phyloP scores from a whole-genome alignment of 1,139 yeast species.

The Geotrichum klebahnii region DNA sequence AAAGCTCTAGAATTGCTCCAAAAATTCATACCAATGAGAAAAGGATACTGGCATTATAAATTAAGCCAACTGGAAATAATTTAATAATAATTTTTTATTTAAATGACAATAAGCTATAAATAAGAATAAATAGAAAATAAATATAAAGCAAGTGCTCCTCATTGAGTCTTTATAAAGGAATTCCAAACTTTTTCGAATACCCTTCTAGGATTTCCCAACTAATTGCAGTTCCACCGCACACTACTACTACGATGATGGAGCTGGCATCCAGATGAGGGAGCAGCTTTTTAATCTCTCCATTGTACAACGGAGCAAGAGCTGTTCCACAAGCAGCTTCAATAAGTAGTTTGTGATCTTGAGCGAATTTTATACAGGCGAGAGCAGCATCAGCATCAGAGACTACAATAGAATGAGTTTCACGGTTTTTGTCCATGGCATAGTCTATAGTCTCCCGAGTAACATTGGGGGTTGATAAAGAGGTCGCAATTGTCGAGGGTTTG shows the following conservation, averaged over 20 bases:
- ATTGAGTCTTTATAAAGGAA: no score
- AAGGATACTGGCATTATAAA: conserved; percentile 56
- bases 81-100: background rate
- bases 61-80: conserved; percentile 1
- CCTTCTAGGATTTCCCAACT: conserved; percentile 32
- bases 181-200: conserved; percentile 30
- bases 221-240: conserved; percentile 38
- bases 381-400: conserved; percentile 47
- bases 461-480: conserved; percentile 59
- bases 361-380: conserved; percentile 50
- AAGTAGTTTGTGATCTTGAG: conserved; percentile 49
- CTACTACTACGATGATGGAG: conserved; percentile 35
- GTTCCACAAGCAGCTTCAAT: conserved; percentile 80
- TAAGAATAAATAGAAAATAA: background rate
- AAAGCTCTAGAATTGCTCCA: conserved; percentile 49
- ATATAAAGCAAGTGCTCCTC: background rate
- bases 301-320: conserved; percentile 53
- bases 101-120: background rate
- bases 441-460: conserved; percentile 50
- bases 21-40: conserved; percentile 63
- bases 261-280: conserved; percentile 31
- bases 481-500: conserved; percentile 55
- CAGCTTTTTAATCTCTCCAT: conserved; percentile 28
- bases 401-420: conserved; percentile 46
- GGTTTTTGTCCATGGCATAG: conserved; percentile 38